Evolutionary conservation across 305 asterid species (phyloP).

Genomic region (Lippia alba): DNA sequence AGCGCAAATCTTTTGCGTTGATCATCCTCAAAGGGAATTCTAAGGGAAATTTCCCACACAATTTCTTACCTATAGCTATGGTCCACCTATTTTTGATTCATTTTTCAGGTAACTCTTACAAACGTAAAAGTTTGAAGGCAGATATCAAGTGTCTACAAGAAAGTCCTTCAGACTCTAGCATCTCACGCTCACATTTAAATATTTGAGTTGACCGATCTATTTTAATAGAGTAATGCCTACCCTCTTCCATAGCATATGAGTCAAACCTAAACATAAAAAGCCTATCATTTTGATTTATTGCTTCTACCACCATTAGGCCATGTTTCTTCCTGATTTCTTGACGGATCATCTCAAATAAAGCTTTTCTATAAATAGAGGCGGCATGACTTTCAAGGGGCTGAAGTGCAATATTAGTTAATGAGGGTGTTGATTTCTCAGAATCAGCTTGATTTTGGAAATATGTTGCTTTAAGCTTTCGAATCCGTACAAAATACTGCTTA

Average conservation of each 20-base stretch:
- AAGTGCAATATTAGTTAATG: neutral
- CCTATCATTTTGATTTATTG: neutral
- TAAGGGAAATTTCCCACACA: neutral
- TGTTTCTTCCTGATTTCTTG: neutral
- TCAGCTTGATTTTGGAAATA: neutral
- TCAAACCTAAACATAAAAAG: neutral
- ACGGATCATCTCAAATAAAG: neutral
- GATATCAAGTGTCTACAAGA: neutral
- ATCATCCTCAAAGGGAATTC: neutral
- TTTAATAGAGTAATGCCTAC: neutral
- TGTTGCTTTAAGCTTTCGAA: neutral
- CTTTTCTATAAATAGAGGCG: neutral
- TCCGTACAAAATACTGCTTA: neutral
- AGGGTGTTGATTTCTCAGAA: neutral
- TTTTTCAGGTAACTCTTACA: neutral
- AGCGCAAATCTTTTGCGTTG: too few species aligned
- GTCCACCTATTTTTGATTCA: neutral
- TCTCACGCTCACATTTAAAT: neutral
- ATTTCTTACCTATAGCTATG: neutral
- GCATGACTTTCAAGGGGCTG: neutral
- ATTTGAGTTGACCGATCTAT: neutral
- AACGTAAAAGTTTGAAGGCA: neutral
- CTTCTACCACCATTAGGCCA: neutral
- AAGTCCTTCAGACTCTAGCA: neutral
- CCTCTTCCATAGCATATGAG: neutral